Evolutionary conservation across 2,329 filamentous ascomycete species (phyloP).

Genomic region (Fusarium sp.): DNA sequence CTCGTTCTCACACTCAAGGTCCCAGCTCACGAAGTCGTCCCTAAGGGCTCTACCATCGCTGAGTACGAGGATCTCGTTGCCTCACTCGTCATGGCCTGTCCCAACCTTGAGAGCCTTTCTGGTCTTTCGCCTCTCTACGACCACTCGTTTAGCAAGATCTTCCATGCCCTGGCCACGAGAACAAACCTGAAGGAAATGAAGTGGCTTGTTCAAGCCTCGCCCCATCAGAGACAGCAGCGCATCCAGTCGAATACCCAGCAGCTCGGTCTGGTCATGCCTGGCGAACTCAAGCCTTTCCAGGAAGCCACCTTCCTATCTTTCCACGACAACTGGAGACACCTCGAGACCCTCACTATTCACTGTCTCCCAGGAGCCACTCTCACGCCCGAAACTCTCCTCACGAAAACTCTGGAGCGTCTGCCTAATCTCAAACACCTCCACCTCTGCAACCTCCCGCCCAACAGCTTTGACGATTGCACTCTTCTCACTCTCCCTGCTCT

Average conservation of each 20-base stretch:
- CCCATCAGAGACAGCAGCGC: conserved; percentile 49
- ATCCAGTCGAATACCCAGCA: conserved; percentile 49
- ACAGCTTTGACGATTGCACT: conserved; percentile 68
- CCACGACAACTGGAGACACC: conserved; percentile 66
- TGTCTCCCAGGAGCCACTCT: conserved; percentile 67
- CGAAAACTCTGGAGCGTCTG: conserved; percentile 62
- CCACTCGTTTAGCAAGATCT: conserved; percentile 67
- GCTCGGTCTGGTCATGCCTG: conserved; percentile 46
- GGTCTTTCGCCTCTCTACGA: conserved; percentile 67
- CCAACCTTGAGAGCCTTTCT: conserved; percentile 70
- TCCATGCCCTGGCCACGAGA: conserved; percentile 70
- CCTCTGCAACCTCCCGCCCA: conserved; percentile 66
- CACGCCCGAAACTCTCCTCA: conserved; percentile 64
- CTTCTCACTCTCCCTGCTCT: conserved; percentile 68
- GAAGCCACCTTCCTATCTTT: conserved; percentile 61
- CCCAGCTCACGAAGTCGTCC: conserved; percentile 57
- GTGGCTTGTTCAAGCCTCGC: conserved; percentile 65
- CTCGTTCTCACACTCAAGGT: conserved; percentile 70
- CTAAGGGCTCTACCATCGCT: conserved; percentile 52
- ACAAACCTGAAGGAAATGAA: conserved; percentile 67
- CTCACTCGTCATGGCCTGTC: conserved; percentile 72
- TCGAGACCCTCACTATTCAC: conserved; percentile 69
- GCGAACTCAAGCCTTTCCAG: conserved; percentile 48
- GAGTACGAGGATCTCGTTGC: conserved; percentile 70
- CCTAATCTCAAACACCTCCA: conserved; percentile 69